Percentiles rank a stretch among this genome's conserved stretches.
phyloP scores from a whole-genome alignment of 2,329 filamentous ascomycete species.

The Xylaria sp. region DNA sequence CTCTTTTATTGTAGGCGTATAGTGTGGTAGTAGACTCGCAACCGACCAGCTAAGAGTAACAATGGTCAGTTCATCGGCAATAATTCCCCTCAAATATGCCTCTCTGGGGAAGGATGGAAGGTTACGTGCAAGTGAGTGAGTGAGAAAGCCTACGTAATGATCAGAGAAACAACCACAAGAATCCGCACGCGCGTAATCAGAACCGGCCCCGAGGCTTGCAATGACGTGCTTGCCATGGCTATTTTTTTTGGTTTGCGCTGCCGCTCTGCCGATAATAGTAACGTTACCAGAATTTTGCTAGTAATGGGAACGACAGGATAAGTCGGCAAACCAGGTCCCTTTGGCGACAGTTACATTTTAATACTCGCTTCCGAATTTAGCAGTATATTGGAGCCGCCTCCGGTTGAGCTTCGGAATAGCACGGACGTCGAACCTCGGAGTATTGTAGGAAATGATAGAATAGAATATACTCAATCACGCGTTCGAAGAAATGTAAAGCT shows the following conservation, averaged over 20 bases:
- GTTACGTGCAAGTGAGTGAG: conserved; percentile 6
- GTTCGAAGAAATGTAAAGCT: neutral
- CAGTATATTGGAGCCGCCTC: conserved; percentile 14
- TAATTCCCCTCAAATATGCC: neutral
- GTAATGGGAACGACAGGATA: conserved; percentile 1
- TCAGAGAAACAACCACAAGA: conserved; percentile 51
- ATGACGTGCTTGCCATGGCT: conserved; percentile 26
- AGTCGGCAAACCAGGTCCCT: neutral
- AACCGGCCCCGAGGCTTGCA: conserved; percentile 37
- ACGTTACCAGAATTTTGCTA: conserved; percentile 33
- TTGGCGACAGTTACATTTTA: conserved; percentile 29
- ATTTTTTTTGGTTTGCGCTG: neutral
- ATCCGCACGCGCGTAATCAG: conserved; percentile 53
- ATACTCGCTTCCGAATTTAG: conserved; percentile 25
- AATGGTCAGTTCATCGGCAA: conserved; percentile 9
- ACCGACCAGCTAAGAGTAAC: conserved; percentile 56
- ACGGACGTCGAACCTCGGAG: neutral
- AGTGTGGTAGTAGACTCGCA: conserved; percentile 57
- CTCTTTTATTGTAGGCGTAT: conserved; percentile 57
- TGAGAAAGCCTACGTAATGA: conserved; percentile 52
- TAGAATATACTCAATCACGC: neutral
- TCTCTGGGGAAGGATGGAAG: neutral
- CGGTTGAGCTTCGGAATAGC: conserved; percentile 9
- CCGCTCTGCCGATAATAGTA: conserved; percentile 26
- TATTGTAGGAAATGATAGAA: neutral